Conservation (phyloP, 345 rosid genomes). For the Melaleuca alternifolia region DNA sequence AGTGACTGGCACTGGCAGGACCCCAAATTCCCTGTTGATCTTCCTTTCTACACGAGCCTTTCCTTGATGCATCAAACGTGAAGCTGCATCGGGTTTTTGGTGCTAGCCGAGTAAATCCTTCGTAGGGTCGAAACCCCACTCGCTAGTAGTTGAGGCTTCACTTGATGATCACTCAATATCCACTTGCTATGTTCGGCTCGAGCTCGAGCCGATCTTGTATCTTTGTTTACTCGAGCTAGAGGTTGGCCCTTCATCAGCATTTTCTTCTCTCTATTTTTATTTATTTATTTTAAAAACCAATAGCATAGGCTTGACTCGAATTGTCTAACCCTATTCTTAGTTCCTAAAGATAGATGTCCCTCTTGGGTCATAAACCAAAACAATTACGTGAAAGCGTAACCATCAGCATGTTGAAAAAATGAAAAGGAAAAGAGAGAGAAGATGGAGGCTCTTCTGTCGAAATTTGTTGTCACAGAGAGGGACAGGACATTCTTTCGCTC, state of each 20-base stretch:
- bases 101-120: background rate
- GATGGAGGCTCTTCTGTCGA: background rate
- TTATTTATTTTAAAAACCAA: too few species aligned
- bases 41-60: background rate
- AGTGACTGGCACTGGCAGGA: background rate
- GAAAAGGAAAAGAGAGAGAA: background rate
- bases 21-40: background rate
- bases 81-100: background rate
- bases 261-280: too few species aligned
- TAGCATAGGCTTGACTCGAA: background rate
- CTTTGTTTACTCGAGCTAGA: background rate
- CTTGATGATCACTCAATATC: background rate
- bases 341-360: background rate
- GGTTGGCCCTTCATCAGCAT: too few species aligned
- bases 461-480: background rate
- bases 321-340: background rate
- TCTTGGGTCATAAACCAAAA: background rate
- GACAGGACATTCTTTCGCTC: background rate
- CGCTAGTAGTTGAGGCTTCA: background rate
- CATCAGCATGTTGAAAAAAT: background rate
- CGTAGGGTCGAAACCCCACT: background rate
- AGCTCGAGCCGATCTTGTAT: background rate
- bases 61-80: background rate
- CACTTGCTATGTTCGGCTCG: background rate
- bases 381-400: background rate